A percentile compares a stretch with the other conserved stretches of the same genome.
Conservation (phyloP, 2,329 filamentous ascomycete genomes). For the Dactylellina haptotyla region DNA sequence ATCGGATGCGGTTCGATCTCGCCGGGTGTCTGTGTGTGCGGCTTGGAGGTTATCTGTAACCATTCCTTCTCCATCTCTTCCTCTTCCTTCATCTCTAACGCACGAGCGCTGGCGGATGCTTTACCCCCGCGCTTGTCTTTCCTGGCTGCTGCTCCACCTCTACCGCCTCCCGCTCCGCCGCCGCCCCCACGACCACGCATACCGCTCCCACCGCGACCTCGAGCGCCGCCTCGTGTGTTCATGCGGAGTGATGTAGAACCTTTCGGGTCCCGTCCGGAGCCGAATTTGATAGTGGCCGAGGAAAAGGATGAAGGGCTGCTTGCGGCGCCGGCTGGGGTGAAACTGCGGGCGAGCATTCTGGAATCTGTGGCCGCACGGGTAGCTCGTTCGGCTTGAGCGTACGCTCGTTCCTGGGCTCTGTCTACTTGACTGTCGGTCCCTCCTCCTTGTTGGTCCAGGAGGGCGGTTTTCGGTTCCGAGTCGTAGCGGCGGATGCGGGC, state of each 20-base stretch:
- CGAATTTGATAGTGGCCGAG: neutral
- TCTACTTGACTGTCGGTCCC: constrained; percentile 17
- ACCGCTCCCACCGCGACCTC: constrained; percentile 4
- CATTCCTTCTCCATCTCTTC: constrained; percentile 6
- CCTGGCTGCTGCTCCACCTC: neutral
- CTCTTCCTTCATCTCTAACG: neutral
- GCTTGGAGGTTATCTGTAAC: constrained; percentile 17
- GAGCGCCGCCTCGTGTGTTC: neutral
- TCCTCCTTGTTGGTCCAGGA: neutral
- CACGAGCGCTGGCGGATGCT: neutral
- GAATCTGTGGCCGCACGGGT: neutral
- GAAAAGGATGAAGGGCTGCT: neutral
- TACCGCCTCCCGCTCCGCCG: constrained; percentile 2
- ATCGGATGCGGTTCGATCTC: constrained; percentile 42
- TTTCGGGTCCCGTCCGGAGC: neutral
- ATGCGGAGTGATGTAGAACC: neutral
- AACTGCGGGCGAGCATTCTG: neutral
- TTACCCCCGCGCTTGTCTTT: no score
- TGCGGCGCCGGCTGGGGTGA: neutral
- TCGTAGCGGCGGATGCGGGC: constrained; percentile 11
- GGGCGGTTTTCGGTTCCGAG: neutral
- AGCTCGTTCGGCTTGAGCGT: constrained; percentile 7
- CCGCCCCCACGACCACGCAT: constrained; percentile 10
- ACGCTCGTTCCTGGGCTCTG: constrained; percentile 21
- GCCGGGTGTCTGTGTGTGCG: neutral